These are phyloP conservation scores for Fusarium setosum DNA, from an alignment of 2,329 filamentous ascomycete species.

Conservation along the genomic window DNA sequence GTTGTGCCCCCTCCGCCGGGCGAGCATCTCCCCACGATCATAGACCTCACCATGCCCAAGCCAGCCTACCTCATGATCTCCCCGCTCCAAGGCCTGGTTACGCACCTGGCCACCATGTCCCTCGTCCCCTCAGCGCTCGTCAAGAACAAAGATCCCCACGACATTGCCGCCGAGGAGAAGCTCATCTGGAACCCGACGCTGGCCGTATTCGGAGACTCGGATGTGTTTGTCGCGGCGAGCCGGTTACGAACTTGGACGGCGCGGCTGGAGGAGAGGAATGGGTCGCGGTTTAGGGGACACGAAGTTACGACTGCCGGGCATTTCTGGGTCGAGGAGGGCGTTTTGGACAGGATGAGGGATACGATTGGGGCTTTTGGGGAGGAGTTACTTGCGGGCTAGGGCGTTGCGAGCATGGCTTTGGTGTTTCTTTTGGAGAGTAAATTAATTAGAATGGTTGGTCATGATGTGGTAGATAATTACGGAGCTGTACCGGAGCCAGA, in stretches of 20 bases:
- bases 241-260: constrained; percentile 75
- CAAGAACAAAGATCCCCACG: constrained; percentile 38
- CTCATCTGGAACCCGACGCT: constrained; percentile 71
- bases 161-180: constrained; percentile 61
- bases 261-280: constrained; percentile 57
- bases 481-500: no score
- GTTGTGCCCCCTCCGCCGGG: constrained; percentile 22
- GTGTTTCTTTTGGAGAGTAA: background rate
- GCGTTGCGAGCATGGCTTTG: background rate
- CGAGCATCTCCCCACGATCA: constrained; percentile 46
- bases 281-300: constrained; percentile 58
- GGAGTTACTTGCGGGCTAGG: constrained; percentile 5
- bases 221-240: constrained; percentile 76
- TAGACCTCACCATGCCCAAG: constrained; percentile 50
- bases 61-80: constrained; percentile 75
- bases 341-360: constrained; percentile 47
- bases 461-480: no score
- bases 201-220: constrained; percentile 79
- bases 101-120: constrained; percentile 71
- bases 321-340: constrained; percentile 71
- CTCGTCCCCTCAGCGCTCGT: constrained; percentile 52
- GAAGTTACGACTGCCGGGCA: constrained; percentile 68
- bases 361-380: constrained; percentile 43
- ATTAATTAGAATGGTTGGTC: background rate
- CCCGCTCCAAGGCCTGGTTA: constrained; percentile 70